Evolutionary conservation across 2,329 filamentous ascomycete genomes (phyloP).

Genomic region (Mycogone perniciosa): DNA sequence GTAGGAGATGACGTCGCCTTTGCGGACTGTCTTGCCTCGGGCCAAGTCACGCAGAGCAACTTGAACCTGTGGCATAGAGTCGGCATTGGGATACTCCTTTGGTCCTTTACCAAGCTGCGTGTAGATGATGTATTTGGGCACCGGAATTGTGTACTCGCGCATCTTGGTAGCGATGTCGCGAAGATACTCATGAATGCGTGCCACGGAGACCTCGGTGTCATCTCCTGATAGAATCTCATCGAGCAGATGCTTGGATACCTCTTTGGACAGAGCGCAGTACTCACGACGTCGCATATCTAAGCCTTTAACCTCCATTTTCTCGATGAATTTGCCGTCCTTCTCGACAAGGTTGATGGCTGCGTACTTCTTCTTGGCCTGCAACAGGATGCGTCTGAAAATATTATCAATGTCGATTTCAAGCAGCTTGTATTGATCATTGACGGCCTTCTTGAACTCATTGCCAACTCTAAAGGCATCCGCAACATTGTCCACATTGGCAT

Average conservation of each 20-base stretch:
- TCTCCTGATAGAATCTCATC: constrained; percentile 92
- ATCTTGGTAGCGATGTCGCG: constrained; percentile 79
- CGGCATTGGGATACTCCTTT: constrained; percentile 87
- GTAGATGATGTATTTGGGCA: constrained; percentile 92
- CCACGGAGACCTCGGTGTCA: constrained; percentile 79
- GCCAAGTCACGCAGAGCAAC: constrained; percentile 85
- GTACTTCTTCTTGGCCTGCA: constrained; percentile 99
- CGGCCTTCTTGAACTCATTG: constrained; percentile 87
- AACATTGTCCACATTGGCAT: constrained; percentile 92
- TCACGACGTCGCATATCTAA: constrained; percentile 97
- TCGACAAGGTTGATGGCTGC: constrained; percentile 92
- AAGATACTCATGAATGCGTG: constrained; percentile 89
- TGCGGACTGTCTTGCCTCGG: constrained; percentile 79
- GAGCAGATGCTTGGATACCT: constrained; percentile 83
- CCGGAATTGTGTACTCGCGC: constrained; percentile 68
- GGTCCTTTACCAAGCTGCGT: constrained; percentile 95
- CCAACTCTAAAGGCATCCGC: constrained; percentile 86
- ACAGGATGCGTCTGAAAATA: constrained; percentile 82
- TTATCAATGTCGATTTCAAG: constrained; percentile 99
- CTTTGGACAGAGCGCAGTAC: constrained; percentile 92
- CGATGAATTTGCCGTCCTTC: constrained; percentile 79
- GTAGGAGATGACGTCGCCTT: constrained; percentile 94
- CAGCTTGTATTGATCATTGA: constrained; percentile 88
- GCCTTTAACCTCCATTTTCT: constrained; percentile 97
- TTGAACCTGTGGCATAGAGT: constrained; percentile 94